Conservation (phyloP, 352 stramenopile species). For the Phytopythium montanum region DNA sequence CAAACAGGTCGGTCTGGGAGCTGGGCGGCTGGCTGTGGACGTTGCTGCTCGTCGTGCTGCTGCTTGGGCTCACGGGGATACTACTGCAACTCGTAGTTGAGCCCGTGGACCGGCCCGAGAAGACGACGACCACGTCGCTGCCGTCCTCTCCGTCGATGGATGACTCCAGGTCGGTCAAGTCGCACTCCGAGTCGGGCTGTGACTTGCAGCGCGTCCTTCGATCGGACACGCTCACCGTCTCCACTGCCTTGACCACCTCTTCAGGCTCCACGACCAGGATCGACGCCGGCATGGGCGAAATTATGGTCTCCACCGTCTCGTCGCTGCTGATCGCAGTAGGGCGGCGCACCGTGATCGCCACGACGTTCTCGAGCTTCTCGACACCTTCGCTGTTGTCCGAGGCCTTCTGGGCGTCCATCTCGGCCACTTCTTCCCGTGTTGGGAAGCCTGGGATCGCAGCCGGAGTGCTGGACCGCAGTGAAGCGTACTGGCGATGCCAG, state of each 20-base stretch:
- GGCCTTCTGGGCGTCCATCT: not conserved
- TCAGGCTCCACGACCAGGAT: constrained; percentile 2
- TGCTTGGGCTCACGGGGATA: not conserved
- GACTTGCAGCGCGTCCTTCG: constrained; percentile 2
- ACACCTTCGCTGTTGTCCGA: not conserved
- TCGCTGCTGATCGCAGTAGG: not conserved
- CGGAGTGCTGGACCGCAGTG: not conserved
- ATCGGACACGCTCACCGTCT: not conserved
- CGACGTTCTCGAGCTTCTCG: not conserved
- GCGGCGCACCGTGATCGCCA: not conserved
- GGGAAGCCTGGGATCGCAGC: not conserved
- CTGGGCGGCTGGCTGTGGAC: constrained; percentile 4
- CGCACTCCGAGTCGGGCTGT: constrained; percentile 1
- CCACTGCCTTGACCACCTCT: not conserved
- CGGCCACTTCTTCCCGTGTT: not conserved
- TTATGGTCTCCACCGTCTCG: not conserved
- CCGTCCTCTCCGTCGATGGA: constrained; percentile 2
- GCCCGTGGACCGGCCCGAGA: not conserved
- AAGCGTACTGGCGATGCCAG: constrained; percentile 1
- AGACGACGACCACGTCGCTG: not conserved
- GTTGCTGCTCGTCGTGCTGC: not conserved
- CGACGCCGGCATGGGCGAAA: not conserved
- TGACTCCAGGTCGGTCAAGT: constrained; percentile 5
- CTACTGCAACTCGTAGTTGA: constrained; percentile 3
- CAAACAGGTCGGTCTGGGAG: constrained; percentile 14